Percentiles rank a stretch among this genome's conserved stretches.
These are phyloP conservation scores for Chlamydomonas sp. DNA, from an alignment of 139 green algal species.

Conservation along the genomic window DNA sequence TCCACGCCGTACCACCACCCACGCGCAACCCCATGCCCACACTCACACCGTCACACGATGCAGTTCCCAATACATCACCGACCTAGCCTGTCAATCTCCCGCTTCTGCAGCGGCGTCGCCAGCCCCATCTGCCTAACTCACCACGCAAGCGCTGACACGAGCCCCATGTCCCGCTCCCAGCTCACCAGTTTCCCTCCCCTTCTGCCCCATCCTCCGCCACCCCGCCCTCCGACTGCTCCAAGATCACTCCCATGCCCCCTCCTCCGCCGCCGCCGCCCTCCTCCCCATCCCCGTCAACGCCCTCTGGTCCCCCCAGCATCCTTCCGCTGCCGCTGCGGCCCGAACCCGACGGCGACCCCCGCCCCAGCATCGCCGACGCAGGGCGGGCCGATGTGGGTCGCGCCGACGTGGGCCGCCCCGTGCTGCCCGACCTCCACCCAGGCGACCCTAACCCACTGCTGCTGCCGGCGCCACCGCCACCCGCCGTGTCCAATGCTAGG, in stretches of 20 bases:
- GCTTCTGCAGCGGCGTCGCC: too few relatives aligned
- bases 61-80: too few relatives aligned
- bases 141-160: too few relatives aligned
- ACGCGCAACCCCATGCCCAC: too few relatives aligned
- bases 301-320: not conserved
- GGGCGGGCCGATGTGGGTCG: slow-evolving; percentile 3
- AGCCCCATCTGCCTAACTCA: too few relatives aligned
- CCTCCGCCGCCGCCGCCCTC: not conserved
- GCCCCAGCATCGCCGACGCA: not conserved
- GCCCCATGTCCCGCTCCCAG: too few relatives aligned
- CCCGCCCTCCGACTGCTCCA: slow-evolving; percentile 7
- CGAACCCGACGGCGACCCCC: not conserved
- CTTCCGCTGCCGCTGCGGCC: not conserved
- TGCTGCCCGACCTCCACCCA: not conserved
- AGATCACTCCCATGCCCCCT: not conserved
- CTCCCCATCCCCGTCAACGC: not conserved
- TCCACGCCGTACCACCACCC: too few relatives aligned
- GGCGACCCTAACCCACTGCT: not conserved
- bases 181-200: not conserved
- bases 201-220: not conserved
- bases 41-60: too few relatives aligned
- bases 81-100: too few relatives aligned
- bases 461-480: not conserved
- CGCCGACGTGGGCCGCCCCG: not conserved
- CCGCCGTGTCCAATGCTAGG: not conserved